phyloP scores from a whole-genome alignment of 371 early-diverging fungal species.

The Rhizomucor miehei region DNA sequence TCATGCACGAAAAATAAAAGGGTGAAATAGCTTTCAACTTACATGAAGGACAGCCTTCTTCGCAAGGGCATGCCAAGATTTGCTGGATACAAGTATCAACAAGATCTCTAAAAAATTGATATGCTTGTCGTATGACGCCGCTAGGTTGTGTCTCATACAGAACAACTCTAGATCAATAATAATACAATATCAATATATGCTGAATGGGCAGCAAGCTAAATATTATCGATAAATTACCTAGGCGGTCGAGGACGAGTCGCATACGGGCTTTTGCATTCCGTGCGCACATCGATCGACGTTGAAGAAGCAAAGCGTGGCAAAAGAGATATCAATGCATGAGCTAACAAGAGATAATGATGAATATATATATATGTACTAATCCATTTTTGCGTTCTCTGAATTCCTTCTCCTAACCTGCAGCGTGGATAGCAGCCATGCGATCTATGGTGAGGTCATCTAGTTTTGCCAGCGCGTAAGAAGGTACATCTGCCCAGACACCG shows the following conservation, averaged over 20 bases:
- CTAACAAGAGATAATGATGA: slow-evolving; percentile 8
- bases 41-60: slow-evolving; percentile 44
- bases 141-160: slow-evolving; percentile 45
- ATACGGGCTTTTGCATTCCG: slow-evolving; percentile 50
- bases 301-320: slow-evolving; percentile 30
- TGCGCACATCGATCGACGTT: slow-evolving; percentile 23
- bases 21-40: slow-evolving; percentile 12
- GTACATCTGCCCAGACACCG: slow-evolving; percentile 48
- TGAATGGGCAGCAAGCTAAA: neutral
- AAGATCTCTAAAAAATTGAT: slow-evolving; percentile 30
- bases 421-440: slow-evolving; percentile 46
- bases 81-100: slow-evolving; percentile 19
- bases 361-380: neutral
- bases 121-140: slow-evolving; percentile 31
- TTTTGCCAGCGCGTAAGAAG: slow-evolving; percentile 14
- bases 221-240: slow-evolving; percentile 9
- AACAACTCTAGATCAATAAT: slow-evolving; percentile 16
- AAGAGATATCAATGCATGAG: slow-evolving; percentile 36
- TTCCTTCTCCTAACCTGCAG: slow-evolving; percentile 37
- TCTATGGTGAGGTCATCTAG: slow-evolving; percentile 27
- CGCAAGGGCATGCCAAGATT: slow-evolving; percentile 34
- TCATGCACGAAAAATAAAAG: no score
- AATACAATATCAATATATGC: neutral
- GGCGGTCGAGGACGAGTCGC: slow-evolving; percentile 37
- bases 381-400: no score